Evolutionary conservation across 805 yeast genomes (phyloP).

Genomic region (Kurtzmaniella cleridarum): DNA sequence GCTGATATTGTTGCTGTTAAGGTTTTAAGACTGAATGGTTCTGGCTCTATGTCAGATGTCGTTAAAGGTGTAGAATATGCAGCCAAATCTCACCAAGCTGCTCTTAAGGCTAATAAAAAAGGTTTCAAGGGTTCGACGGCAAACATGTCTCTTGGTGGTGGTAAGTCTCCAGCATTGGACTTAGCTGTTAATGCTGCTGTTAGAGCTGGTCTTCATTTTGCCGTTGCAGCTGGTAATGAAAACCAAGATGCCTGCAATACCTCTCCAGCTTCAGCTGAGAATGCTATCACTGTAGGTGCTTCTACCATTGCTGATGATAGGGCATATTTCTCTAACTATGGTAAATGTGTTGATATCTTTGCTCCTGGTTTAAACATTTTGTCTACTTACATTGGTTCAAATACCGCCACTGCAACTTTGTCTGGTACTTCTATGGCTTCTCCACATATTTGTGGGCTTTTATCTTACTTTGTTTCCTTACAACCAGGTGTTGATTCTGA

Average conservation of each 20-base stretch:
- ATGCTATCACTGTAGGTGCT: slow-evolving; percentile 92
- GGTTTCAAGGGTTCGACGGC: slow-evolving; percentile 83
- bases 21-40: slow-evolving; percentile 76
- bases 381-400: slow-evolving; percentile 78
- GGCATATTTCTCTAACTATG: slow-evolving; percentile 94
- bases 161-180: slow-evolving; percentile 81
- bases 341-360: slow-evolving; percentile 91
- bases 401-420: slow-evolving; percentile 69
- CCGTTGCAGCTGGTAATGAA: slow-evolving; percentile 96
- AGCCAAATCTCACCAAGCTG: slow-evolving; percentile 62
- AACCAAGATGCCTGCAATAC: slow-evolving; percentile 87
- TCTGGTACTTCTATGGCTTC: slow-evolving; percentile 99
- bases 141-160: slow-evolving; percentile 94
- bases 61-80: slow-evolving; percentile 83
- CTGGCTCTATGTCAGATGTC: slow-evolving; percentile 80
- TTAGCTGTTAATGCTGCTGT: slow-evolving; percentile 88
- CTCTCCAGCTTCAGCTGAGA: slow-evolving; percentile 85
- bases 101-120: slow-evolving; percentile 45
- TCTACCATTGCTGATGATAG: slow-evolving; percentile 82
- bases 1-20: slow-evolving; percentile 79
- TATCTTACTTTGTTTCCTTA: slow-evolving; percentile 82
- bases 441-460: slow-evolving; percentile 90
- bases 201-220: slow-evolving; percentile 81
- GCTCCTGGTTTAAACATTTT: slow-evolving; percentile 93
- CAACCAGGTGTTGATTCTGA: slow-evolving; percentile 71